Base-by-base conservation (phyloP, 495 filamentous ascomycete genomes). In the Penicillium turbatum region DNA sequence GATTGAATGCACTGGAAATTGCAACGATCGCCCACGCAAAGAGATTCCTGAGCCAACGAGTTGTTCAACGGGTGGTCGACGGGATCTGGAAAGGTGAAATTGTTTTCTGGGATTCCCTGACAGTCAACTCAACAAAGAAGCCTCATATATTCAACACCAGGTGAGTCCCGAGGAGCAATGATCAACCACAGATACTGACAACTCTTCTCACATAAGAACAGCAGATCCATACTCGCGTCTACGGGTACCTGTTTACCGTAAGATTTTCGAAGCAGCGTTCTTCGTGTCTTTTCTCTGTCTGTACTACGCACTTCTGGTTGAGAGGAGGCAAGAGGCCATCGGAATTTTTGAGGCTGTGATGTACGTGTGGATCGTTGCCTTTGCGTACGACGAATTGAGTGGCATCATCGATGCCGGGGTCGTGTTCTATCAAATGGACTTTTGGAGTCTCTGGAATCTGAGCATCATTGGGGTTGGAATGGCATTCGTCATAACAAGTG, bases 1-100 rank as follows among this genome's bases (percentile, higher is more conserved):
- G 90, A 36, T 72, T 96, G 42, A 96, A 92, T 69, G 90, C 88
- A 12, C 72, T 97, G 13, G 92, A 97, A 64, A 92, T 97, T 61
- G 92, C 91, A 34, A 84, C 87, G 34, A 84, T 96, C 29, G 87
- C 86, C n/a, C 82, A 87, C 56, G 90, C 91, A 21, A 97, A 96
- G 69, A 86, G 86, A 29, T 97, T 96, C 59, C 79, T 96, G 12
- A 89, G 88, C 65, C 91, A 96, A 66, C 76, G 77, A 45, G 79
- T 90, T 7, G 86, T 97, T 29, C 92, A 97, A 61, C 87, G 86
- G 56, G 86, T 96, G 51, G 84, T 96, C 38, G 85, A 90, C 50
- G 87, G 88, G 38, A 91, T 96, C 48, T 96, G 92, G 92, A 84
- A 84, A 40, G 92, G 92, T 17, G 83, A 91, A 51, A 95, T 97